Percentiles rank a stretch among this genome's conserved stretches.
Evolutionary conservation across 352 stramenopile species (phyloP).

Genomic region (Phytophthora idaei): DNA sequence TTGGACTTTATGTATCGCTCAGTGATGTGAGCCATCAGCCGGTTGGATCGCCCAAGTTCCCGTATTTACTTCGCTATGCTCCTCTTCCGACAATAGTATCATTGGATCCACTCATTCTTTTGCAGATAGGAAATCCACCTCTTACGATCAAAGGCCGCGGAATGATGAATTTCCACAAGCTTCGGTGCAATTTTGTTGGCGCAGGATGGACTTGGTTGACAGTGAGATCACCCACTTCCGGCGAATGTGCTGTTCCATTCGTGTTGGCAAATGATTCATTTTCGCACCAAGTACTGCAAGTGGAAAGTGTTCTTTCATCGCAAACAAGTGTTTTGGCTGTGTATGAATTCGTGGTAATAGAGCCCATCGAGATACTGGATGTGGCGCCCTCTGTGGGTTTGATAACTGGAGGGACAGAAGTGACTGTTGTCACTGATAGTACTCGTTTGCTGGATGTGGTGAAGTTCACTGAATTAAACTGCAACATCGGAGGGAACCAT

Average conservation of each 20-base stretch:
- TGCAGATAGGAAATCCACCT: conserved; percentile 15
- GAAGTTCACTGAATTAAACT: conserved; percentile 31
- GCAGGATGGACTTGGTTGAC: conserved; percentile 21
- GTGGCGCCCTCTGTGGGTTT: conserved; percentile 24
- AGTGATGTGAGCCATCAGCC: neutral
- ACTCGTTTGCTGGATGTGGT: conserved; percentile 18
- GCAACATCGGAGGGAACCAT: conserved; percentile 33
- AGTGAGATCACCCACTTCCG: conserved; percentile 18
- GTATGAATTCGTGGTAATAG: conserved; percentile 30
- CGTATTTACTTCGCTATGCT: conserved; percentile 41
- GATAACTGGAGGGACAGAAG: conserved; percentile 20
- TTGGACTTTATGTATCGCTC: conserved; percentile 37
- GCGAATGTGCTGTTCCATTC: conserved; percentile 24
- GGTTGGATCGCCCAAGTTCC: neutral
- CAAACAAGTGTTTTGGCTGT: conserved; percentile 19
- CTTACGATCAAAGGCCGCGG: conserved; percentile 27
- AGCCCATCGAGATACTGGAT: conserved; percentile 28
- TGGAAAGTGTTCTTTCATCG: conserved; percentile 27
- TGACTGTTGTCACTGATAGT: conserved; percentile 35
- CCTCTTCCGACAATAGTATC: conserved; percentile 36
- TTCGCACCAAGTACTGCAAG: conserved; percentile 23
- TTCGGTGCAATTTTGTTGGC: conserved; percentile 38
- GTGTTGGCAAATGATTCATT: conserved; percentile 18
- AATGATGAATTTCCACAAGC: conserved; percentile 29
- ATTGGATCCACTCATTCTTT: conserved; percentile 14